phyloP scores from a whole-genome alignment of 257 asterid species.

The Misopates orontium region DNA sequence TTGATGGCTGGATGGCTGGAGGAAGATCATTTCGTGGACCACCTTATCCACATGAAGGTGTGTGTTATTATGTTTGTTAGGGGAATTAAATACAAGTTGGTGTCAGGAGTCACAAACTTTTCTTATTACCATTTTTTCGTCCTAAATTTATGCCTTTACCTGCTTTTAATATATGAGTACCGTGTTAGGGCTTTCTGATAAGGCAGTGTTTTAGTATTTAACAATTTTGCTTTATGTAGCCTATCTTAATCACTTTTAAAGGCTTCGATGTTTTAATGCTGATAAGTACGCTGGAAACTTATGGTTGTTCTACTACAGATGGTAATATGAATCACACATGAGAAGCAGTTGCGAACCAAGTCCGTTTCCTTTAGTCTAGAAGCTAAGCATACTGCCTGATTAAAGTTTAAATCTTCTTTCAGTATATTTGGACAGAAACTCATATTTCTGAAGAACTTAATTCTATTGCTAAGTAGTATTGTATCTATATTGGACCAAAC shows the following conservation, averaged over 20 bases:
- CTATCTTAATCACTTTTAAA: too few species aligned
- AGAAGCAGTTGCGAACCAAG: not conserved
- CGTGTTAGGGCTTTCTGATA: not conserved
- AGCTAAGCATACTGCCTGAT: not conserved
- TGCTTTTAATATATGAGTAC: too few species aligned
- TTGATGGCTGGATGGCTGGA: slow-evolving; percentile 39
- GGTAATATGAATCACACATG: slow-evolving; percentile 2
- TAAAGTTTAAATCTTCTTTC: too few species aligned
- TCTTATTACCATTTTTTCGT: too few species aligned
- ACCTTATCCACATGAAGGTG: slow-evolving; percentile 35
- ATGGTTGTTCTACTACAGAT: not conserved
- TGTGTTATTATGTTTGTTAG: slow-evolving; percentile 8
- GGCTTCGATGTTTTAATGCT: not conserved
- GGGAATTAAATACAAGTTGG: not conserved
- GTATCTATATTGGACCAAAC: not conserved
- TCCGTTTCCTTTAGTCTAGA: too few species aligned
- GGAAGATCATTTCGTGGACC: slow-evolving; percentile 35
- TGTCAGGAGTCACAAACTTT: slow-evolving; percentile 3
- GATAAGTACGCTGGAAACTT: not conserved
- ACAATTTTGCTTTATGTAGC: not conserved
- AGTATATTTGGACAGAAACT: too few species aligned
- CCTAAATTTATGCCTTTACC: too few species aligned
- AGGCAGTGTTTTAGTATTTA: not conserved
- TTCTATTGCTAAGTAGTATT: too few species aligned
- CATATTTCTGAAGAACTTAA: too few species aligned